Conservation (phyloP, 257 asterid species). For the Anisodus tanguticus region DNA sequence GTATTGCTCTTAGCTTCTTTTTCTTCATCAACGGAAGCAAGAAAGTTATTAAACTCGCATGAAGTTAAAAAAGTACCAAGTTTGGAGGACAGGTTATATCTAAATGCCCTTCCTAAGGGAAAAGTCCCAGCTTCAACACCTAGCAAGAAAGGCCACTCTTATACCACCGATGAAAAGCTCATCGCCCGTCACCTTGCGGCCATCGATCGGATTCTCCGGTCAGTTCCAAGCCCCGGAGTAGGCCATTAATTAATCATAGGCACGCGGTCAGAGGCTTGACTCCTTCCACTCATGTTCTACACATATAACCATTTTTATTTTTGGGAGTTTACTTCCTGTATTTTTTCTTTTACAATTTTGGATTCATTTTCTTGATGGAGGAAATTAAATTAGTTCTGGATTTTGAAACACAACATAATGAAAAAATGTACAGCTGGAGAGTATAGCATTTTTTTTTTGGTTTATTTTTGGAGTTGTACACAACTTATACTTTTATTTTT, state of each 20-base stretch:
- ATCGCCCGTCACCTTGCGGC: slow-evolving; percentile 55
- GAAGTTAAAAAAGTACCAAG: slow-evolving; percentile 28
- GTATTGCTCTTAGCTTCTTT: slow-evolving; percentile 39
- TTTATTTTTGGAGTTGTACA: neutral
- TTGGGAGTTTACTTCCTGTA: neutral
- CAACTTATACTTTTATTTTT: neutral
- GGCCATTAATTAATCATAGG: slow-evolving; percentile 49
- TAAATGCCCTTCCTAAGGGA: slow-evolving; percentile 58
- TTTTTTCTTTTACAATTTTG: slow-evolving; percentile 6
- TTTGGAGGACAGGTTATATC: slow-evolving; percentile 37
- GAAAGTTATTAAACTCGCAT: slow-evolving; percentile 22
- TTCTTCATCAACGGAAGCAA: slow-evolving; percentile 49
- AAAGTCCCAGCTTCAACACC: slow-evolving; percentile 51
- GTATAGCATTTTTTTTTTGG: neutral
- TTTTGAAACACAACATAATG: neutral
- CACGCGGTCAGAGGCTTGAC: neutral
- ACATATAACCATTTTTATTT: neutral
- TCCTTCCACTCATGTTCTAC: neutral
- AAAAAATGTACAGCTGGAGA: slow-evolving; percentile 26
- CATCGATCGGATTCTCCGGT: slow-evolving; percentile 53
- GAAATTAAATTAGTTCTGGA: neutral
- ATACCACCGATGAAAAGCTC: slow-evolving; percentile 46
- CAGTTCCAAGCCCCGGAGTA: slow-evolving; percentile 67
- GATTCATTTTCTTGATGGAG: slow-evolving; percentile 29
- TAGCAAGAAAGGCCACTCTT: slow-evolving; percentile 55